These are phyloP conservation scores for Apiospora marii DNA, from an alignment of 2,329 filamentous ascomycete species.

Conservation along the genomic window DNA sequence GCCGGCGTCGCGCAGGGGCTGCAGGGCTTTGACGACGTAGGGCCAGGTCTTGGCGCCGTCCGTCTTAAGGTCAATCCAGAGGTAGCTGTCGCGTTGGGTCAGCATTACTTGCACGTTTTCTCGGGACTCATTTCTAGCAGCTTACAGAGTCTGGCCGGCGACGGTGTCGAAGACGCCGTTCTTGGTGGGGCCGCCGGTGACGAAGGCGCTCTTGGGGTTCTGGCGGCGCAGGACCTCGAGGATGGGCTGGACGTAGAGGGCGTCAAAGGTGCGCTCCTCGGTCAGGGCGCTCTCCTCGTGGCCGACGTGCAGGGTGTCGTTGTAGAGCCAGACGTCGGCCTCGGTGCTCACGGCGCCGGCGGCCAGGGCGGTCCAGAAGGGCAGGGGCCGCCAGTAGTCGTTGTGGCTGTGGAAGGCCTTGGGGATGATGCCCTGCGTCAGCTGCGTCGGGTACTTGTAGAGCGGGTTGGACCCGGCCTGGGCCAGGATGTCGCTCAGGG, in stretches of 20 bases:
- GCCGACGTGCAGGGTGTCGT: constrained; percentile 64
- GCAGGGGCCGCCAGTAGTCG: constrained; percentile 69
- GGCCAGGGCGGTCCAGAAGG: constrained; percentile 65
- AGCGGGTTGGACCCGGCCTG: constrained; percentile 18
- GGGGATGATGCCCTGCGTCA: constrained; percentile 30
- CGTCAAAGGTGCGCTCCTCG: constrained; percentile 61
- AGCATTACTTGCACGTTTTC: not conserved
- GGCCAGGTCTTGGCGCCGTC: constrained; percentile 57
- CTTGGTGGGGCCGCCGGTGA: constrained; percentile 44
- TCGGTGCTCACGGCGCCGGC: constrained; percentile 68
- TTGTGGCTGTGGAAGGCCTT: constrained; percentile 69
- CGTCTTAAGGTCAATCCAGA: constrained; percentile 75
- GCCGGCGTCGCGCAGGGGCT: constrained; percentile 61
- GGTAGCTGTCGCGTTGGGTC: constrained; percentile 40
- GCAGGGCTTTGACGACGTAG: constrained; percentile 58
- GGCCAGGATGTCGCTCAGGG: constrained; percentile 30
- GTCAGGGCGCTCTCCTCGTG: constrained; percentile 63
- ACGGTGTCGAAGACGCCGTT: constrained; percentile 62
- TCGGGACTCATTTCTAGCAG: not conserved
- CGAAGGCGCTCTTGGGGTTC: constrained; percentile 55
- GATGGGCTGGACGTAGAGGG: constrained; percentile 69
- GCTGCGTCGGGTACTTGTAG: constrained; percentile 26
- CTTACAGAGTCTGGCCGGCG: constrained; percentile 55
- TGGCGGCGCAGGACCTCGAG: constrained; percentile 62
- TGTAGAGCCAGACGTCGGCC: constrained; percentile 70